phyloP scores from a whole-genome alignment of 2,329 filamentous ascomycete genomes.

The Xylariaceae sp. region DNA sequence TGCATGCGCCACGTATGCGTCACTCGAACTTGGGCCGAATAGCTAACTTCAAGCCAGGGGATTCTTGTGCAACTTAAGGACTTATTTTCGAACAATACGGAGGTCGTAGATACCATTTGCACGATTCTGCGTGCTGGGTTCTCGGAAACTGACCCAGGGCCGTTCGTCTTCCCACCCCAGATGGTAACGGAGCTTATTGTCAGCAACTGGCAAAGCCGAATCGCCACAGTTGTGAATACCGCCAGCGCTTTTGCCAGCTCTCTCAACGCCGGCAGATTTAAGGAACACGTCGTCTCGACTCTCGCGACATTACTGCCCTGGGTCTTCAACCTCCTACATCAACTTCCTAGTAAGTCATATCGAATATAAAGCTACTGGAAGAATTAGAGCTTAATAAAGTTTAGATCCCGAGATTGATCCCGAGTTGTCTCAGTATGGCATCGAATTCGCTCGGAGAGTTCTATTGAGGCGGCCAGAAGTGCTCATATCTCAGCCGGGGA shows the following conservation, averaged over 20 bases:
- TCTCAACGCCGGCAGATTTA: conserved; percentile 53
- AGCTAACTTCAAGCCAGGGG: conserved; percentile 30
- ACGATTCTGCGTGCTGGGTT: conserved; percentile 76
- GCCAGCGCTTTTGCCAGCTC: conserved; percentile 74
- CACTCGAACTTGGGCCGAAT: conserved; percentile 61
- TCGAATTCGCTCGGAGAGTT: conserved; percentile 73
- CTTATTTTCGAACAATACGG: conserved; percentile 65
- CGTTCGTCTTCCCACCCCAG: conserved; percentile 75
- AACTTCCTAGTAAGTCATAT: conserved; percentile 58
- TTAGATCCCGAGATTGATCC: conserved; percentile 67
- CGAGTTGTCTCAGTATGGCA: conserved; percentile 74
- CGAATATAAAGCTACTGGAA: neutral
- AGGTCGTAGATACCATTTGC: conserved; percentile 76
- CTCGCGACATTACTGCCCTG: conserved; percentile 64
- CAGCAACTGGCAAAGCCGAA: conserved; percentile 64
- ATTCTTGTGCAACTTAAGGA: conserved; percentile 49
- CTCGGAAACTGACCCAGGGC: conserved; percentile 74
- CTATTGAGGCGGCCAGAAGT: conserved; percentile 66
- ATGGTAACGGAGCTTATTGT: conserved; percentile 72
- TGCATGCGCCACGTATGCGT: conserved; percentile 44
- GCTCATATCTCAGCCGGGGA: conserved; percentile 64
- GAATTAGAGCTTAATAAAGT: neutral
- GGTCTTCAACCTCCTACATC: conserved; percentile 66
- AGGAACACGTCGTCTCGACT: conserved; percentile 53
- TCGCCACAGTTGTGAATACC: conserved; percentile 73